Base-by-base conservation (phyloP, 345 rosid genomes). In the Fremontodendron californicum region DNA sequence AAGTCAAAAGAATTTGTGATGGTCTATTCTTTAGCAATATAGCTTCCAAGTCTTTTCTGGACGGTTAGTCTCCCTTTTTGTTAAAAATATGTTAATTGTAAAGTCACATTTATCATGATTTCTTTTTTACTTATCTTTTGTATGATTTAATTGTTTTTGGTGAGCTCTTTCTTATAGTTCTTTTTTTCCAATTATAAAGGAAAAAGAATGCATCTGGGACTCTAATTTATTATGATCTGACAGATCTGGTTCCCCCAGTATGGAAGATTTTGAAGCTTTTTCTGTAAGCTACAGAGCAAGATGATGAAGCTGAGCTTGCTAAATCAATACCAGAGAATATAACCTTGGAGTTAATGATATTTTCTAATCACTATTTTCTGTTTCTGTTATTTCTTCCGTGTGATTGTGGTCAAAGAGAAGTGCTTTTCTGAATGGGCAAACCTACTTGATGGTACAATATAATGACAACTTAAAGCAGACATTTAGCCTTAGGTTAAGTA, bases 221-320 rank as follows among this genome's bases (percentile, higher is more conserved):
- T 81, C 70, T 82, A 66, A 77, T 75, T 75, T 48, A 25, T 72
- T 43, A 49, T 62, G 74, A 71, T 54, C 7, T 23, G 0, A 40
- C 82, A 88, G 97, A 81, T 88, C 85, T 61, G 97, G 97, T 78
- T 90, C 96, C 19, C 98, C 98, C 4, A 81, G 52, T 43, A 86
- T 95, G 90, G 90, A 88, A 82, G 99, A 95, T 74, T 82, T 95
- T 62, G 88, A 95, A 85, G 90, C 91, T 12, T 95, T 88, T 81
- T 89, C 94, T 71, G 77, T 29, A 69, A 77, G 86, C 76, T 93
- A 93, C 73, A 86, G 93, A 77, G 80, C 82, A 40, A 76, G 84
- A 72, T 73, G 92, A 88, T 80, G 91, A 91, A 82, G 97, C 96
- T 21, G 97, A 87, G 81, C 79, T 80, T 60, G 87, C 89, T 58